Conservation (phyloP, 345 rosid species). For the Dipteronia sinensis region DNA sequence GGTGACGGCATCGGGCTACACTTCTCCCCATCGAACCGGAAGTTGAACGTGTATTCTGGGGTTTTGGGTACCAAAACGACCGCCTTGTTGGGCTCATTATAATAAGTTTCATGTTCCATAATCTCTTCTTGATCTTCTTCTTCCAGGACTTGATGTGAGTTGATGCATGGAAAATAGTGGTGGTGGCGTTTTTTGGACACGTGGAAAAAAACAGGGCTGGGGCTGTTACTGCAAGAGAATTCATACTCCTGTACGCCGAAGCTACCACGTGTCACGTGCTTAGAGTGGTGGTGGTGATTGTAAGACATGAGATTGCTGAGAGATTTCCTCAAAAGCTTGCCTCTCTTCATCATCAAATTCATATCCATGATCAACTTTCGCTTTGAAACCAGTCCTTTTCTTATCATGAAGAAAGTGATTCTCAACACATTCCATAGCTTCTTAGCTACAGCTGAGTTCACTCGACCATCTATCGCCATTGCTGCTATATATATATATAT, state of each 20-base stretch:
- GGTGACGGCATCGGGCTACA: conserved; percentile 41
- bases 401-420: conserved; percentile 48
- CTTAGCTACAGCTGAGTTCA: conserved; percentile 40
- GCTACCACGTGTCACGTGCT: conserved; percentile 33
- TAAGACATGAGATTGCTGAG: conserved; percentile 41
- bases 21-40: conserved; percentile 38
- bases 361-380: conserved; percentile 60
- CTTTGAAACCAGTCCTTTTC: conserved; percentile 50
- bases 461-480: conserved; percentile 37
- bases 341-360: conserved; percentile 59
- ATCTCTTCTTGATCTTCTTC: conserved; percentile 15
- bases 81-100: conserved; percentile 23
- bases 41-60: conserved; percentile 43
- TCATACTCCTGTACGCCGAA: conserved; percentile 62
- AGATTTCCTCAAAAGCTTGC: conserved; percentile 48
- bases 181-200: conserved; percentile 33
- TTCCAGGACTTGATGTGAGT: conserved; percentile 37
- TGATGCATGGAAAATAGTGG: conserved; percentile 55
- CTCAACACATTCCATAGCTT: conserved; percentile 56
- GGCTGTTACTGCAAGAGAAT: conserved; percentile 68
- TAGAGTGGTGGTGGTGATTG: conserved; percentile 30
- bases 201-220: conserved; percentile 61
- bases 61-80: conserved; percentile 42
- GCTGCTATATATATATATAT: not conserved
- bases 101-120: not conserved